Evolutionary conservation across 306 rosid species (phyloP), one percentile per base, ranked within the genome.

Genomic region (Fagus crenata): DNA sequence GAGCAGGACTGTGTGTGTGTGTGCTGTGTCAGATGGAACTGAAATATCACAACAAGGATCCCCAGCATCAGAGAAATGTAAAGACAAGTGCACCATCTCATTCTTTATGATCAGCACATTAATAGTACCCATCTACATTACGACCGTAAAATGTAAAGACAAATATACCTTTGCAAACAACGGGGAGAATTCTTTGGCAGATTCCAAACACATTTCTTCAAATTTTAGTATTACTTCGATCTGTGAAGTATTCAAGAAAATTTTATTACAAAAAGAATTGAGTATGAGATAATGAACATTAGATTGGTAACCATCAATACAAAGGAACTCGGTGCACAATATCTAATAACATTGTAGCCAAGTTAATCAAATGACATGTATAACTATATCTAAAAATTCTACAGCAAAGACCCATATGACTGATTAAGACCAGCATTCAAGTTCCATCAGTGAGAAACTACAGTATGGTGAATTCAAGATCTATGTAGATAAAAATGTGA

Each of bases 121-220:
- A 39, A 43, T 36, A 53, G 49, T 63, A 63, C 69, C 64, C n/a
- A 67, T 67, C 71, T 39, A 39, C 33, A n/a, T n/a, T 67, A 53
- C 31, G 49, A 67, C 18, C 40, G 2, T 18, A 31, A 64, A 37
- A 49, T 17, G 35, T 11, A 55, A 49, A 70, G 53, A 77, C 22
- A 73, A 67, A 74, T 74, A 51, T 88, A 96, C 99, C 94, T 75
- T 82, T 6, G 91, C 86, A 78, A 96, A 96, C 78, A 88, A 84
- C 17, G 88, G 88, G 40, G 90, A 84, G 78, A 82, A 91, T 72
- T 91, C 98, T 82, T 86, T 93, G 6, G 92, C 86, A 67, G 97
- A 96, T 89, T 96, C 98, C 89, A 78, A 80, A 65, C 98, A 96
- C 79, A 96, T 89, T 75, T 96, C 99, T 86, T 96, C 99, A 77